Base-by-base conservation (phyloP, 1,284 basidiomycete species). In the Ganoderma boninense region DNA sequence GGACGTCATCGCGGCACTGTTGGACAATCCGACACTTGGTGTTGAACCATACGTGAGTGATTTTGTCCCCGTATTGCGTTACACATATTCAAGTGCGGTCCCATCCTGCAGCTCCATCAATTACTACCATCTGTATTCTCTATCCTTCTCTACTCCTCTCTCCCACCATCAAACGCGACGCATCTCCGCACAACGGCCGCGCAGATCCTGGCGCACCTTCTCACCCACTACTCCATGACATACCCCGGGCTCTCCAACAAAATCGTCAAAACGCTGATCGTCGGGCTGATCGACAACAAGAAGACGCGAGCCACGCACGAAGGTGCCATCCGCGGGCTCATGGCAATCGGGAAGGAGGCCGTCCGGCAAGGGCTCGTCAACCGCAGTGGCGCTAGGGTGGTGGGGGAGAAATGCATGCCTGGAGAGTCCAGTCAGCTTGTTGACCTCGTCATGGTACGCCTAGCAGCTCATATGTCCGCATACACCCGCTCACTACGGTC, bases 51-150 rank as follows among this genome's bases (percentile, higher is more conserved):
- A 98, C 79, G 95, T 97, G 78, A 82, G 95, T 88, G 23, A 40
- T 42, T 54, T 18, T 77, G n/a, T 49, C 52, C 64, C 32, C 46
- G n/a, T 44, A 26, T 18, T 42, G 38, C 46, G 52, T 63, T n/a
- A 38, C 20, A 46, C 61, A 7, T 57, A 40, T 64, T 13, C 35
- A 63, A 32, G 59, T 57, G 38, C 64, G 64, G 20, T 57, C 59
- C 20, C 62, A 65, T 56, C 64, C 14, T 69, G 3, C 77, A 97
- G 94, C 86, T 99, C 5, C 97, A 99, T 78, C 97, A 99, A 92
- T 88, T 99, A 62, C 89, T 99, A 14, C 97, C 97, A 0, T 93
- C 97, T 0, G 89, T 98, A 54, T 90, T 99, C 35, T 97, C 97
- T 4, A 93, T 94, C 71, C 89, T 99, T 63, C 87, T 99, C 8